Percentiles rank a stretch among this genome's conserved stretches.
Conservation (phyloP, 805 yeast species). For the Isabelozyma gotoi region DNA sequence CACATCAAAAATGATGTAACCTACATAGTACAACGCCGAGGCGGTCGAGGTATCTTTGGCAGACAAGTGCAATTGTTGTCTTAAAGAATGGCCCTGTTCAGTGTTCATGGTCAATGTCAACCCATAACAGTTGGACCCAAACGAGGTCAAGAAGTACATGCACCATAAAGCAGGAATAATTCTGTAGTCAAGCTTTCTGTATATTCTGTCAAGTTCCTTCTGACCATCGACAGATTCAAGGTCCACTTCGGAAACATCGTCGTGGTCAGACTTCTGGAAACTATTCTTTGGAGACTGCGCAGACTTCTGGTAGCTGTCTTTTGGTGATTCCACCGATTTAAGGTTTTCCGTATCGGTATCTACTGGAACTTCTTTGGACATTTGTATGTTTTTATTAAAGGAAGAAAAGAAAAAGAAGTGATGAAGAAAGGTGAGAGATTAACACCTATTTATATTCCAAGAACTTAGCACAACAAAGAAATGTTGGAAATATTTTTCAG, state of each 20-base stretch:
- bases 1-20: slow-evolving; percentile 78
- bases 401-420: background rate
- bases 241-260: background rate
- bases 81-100: slow-evolving; percentile 59
- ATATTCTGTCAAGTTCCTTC: slow-evolving; percentile 49
- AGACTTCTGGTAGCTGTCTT: slow-evolving; percentile 2
- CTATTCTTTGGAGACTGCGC: background rate
- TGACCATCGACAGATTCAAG: slow-evolving; percentile 5
- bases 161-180: slow-evolving; percentile 84
- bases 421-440: background rate
- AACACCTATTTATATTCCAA: background rate
- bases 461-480: background rate
- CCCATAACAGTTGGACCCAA: slow-evolving; percentile 77
- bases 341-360: background rate
- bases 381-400: background rate
- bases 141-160: slow-evolving; percentile 74
- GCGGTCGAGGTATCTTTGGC: slow-evolving; percentile 68
- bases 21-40: slow-evolving; percentile 79
- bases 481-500: background rate
- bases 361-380: background rate
- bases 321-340: slow-evolving; percentile 1
- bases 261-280: background rate
- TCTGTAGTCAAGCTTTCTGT: slow-evolving; percentile 63
- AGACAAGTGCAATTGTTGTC: slow-evolving; percentile 48
- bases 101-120: slow-evolving; percentile 77